These are phyloP conservation scores for Hygrophorus pudorinus DNA, from an alignment of 768 basidiomycete species.

Conservation along the genomic window DNA sequence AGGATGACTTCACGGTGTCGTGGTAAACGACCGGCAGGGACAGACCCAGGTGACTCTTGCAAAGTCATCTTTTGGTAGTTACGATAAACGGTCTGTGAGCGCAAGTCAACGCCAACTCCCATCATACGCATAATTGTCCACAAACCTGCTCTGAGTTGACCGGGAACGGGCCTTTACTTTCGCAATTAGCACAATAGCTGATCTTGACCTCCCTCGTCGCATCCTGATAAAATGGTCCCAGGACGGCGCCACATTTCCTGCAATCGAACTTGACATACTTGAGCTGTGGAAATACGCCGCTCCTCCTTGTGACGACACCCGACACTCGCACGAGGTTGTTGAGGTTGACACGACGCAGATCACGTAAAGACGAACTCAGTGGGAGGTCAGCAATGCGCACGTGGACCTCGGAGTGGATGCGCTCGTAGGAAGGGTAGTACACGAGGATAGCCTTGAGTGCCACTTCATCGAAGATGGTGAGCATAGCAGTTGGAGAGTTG, in stretches of 20 bases:
- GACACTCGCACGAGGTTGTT: constrained; percentile 94
- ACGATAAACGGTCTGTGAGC: constrained; percentile 80
- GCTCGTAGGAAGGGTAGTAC: constrained; percentile 92
- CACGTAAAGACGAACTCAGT: constrained; percentile 80
- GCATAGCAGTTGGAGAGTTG: constrained; percentile 89
- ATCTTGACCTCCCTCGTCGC: constrained; percentile 89
- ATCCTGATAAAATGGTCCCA: constrained; percentile 98
- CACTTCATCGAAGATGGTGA: constrained; percentile 90
- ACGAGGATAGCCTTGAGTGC: constrained; percentile 90
- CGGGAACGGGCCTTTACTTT: constrained; percentile 88
- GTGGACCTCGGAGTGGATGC: constrained; percentile 96
- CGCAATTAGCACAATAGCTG: constrained; percentile 90
- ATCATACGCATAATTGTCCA: constrained; percentile 3
- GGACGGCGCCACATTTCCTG: constrained; percentile 82
- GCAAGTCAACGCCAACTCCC: neutral
- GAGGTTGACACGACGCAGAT: constrained; percentile 83
- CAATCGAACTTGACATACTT: constrained; percentile 99
- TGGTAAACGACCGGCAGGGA: constrained; percentile 94
- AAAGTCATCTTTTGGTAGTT: constrained; percentile 99
- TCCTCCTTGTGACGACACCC: constrained; percentile 92
- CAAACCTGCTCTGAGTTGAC: constrained; percentile 93
- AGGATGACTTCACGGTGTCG: constrained; percentile 95
- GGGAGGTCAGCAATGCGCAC: constrained; percentile 95
- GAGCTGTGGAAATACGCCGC: constrained; percentile 96
- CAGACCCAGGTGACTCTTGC: constrained; percentile 95